phyloP scores from a whole-genome alignment of 2,329 filamentous ascomycete genomes.

The Cordyceps militaris region DNA sequence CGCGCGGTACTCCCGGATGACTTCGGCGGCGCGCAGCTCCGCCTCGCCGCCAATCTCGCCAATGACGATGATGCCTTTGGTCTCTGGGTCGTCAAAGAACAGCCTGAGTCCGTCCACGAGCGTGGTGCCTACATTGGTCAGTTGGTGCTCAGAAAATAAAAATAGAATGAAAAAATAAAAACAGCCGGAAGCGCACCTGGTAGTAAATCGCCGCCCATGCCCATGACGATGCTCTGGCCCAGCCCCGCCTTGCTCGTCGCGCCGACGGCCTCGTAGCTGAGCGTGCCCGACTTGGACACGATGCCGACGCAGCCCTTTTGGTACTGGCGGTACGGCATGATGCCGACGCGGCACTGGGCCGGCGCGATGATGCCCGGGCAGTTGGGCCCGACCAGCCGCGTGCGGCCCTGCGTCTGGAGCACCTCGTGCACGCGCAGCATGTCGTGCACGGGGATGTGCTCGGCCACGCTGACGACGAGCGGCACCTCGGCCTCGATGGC shows the following conservation, averaged over 20 bases:
- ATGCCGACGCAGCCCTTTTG: slow-evolving; percentile 61
- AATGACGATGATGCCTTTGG: slow-evolving; percentile 63
- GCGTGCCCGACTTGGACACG: slow-evolving; percentile 71
- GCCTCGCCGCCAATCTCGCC: slow-evolving; percentile 66
- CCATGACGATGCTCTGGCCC: slow-evolving; percentile 70
- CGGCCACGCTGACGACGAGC: slow-evolving; percentile 70
- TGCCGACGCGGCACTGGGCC: slow-evolving; percentile 51
- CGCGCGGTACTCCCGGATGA: slow-evolving; percentile 58
- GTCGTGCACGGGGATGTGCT: slow-evolving; percentile 73
- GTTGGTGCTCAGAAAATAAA: background rate
- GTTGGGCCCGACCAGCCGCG: slow-evolving; percentile 71
- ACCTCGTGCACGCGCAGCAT: slow-evolving; percentile 65
- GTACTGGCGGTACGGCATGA: slow-evolving; percentile 36
- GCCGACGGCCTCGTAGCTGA: slow-evolving; percentile 74
- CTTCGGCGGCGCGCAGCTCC: slow-evolving; percentile 64
- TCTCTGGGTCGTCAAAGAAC: slow-evolving; percentile 61
- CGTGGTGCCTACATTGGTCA: slow-evolving; percentile 41
- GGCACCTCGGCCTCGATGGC: slow-evolving; percentile 73
- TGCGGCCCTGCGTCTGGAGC: slow-evolving; percentile 62
- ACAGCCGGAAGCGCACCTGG: slow-evolving; percentile 38
- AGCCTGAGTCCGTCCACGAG: slow-evolving; percentile 63
- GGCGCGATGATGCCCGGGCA: slow-evolving; percentile 74
- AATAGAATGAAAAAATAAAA: too few species aligned
- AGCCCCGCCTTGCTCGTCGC: slow-evolving; percentile 66
- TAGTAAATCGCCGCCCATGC: slow-evolving; percentile 69